These are phyloP conservation scores for Skeletonema marinoi DNA, from an alignment of 108 stramenopile genomes.

Conservation along the genomic window DNA sequence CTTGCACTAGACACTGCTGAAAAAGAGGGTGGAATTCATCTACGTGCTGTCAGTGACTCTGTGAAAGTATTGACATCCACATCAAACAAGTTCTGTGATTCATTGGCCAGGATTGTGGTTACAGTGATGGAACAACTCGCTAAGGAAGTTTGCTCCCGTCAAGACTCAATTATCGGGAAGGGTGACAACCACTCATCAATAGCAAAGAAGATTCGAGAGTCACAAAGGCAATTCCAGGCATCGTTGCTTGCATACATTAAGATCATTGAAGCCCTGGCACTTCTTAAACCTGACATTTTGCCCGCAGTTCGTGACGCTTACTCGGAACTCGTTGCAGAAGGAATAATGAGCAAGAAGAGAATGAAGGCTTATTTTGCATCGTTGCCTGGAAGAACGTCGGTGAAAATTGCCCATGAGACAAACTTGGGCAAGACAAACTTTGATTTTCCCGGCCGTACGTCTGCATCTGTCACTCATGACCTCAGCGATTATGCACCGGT, in stretches of 20 bases:
- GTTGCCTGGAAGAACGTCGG: constrained; percentile 76
- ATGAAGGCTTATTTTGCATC: constrained; percentile 90
- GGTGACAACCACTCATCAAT: constrained; percentile 79
- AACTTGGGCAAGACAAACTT: constrained; percentile 21
- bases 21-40: constrained; percentile 82
- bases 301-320: constrained; percentile 86
- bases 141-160: constrained; percentile 60
- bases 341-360: constrained; percentile 87
- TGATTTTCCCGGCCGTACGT: constrained; percentile 29
- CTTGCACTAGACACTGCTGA: constrained; percentile 78
- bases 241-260: constrained; percentile 86
- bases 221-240: constrained; percentile 85
- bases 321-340: constrained; percentile 84
- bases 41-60: constrained; percentile 78
- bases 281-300: constrained; percentile 81
- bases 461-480: constrained; percentile 63
- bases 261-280: constrained; percentile 81
- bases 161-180: constrained; percentile 72
- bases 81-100: constrained; percentile 73
- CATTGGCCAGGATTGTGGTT: constrained; percentile 81
- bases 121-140: constrained; percentile 88
- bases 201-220: constrained; percentile 86
- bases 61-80: constrained; percentile 61
- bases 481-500: constrained; percentile 71
- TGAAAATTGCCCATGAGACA: constrained; percentile 51